Percentiles rank a stretch among this genome's conserved stretches.
phyloP scores from a whole-genome alignment of 2,329 filamentous ascomycete genomes.

The Graphilbum ipis-grandicollis region DNA sequence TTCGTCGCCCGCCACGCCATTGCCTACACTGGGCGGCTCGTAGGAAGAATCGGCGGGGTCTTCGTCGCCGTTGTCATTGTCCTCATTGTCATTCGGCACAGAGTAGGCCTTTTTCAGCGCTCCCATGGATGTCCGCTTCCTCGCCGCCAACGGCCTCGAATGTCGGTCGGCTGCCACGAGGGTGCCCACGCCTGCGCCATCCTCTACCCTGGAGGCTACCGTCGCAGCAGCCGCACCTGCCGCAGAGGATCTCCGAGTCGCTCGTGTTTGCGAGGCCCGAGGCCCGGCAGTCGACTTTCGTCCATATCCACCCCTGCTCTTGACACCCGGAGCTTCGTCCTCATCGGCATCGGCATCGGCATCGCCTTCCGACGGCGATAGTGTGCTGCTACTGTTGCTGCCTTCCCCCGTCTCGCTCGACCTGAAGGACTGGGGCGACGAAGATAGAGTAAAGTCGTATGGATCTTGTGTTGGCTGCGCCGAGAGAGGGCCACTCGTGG shows the following conservation, averaged over 20 bases:
- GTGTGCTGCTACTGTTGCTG: slow-evolving; percentile 5
- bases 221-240: neutral
- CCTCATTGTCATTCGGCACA: slow-evolving; percentile 15
- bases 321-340: slow-evolving; percentile 1
- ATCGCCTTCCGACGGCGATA: too few species aligned
- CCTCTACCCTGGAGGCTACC: neutral
- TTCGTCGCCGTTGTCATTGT: slow-evolving; percentile 15
- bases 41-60: slow-evolving; percentile 15
- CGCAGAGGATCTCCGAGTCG: slow-evolving; percentile 3
- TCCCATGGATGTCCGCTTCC: slow-evolving; percentile 26
- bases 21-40: slow-evolving; percentile 9
- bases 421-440: slow-evolving; percentile 19
- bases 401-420: too few species aligned
- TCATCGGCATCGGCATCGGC: slow-evolving; percentile 1
- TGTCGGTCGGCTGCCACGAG: slow-evolving; percentile 7
- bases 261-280: neutral
- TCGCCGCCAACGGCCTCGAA: slow-evolving; percentile 10
- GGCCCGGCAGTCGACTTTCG: neutral
- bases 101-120: slow-evolving; percentile 17
- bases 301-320: neutral
- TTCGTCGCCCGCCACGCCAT: neutral
- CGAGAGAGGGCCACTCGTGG: too few species aligned
- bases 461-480: too few species aligned
- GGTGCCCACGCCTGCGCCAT: too few species aligned
- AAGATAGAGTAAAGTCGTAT: slow-evolving; percentile 36